Percentiles rank a stretch among this genome's conserved stretches.
Conservation (phyloP, 495 filamentous ascomycete species). For the Penicillium bovifimosum region DNA sequence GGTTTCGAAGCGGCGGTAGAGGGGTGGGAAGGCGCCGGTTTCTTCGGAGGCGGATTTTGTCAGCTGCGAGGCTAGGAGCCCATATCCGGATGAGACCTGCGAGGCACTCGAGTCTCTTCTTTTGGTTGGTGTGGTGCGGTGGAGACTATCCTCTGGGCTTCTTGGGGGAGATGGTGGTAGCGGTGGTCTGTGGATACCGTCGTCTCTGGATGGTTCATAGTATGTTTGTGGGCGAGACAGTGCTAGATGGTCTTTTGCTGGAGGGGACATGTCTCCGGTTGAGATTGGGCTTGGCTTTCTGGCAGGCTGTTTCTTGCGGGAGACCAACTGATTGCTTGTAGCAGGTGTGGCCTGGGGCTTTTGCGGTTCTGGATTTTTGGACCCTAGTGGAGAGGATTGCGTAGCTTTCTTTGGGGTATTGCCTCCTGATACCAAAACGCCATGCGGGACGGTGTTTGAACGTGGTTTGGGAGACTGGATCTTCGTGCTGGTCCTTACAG, state of each 20-base stretch:
- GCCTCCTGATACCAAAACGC: conserved; percentile 11
- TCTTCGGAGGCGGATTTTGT: conserved; percentile 35
- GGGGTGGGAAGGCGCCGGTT: conserved; percentile 49
- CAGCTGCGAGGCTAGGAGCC: conserved; percentile 58
- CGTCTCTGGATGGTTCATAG: conserved; percentile 22
- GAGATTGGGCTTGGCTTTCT: conserved; percentile 15
- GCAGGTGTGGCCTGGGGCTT: conserved; percentile 20
- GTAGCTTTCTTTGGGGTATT: conserved; percentile 6
- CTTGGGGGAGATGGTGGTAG: conserved; percentile 36
- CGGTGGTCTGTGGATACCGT: conserved; percentile 19
- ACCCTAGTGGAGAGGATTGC: background rate
- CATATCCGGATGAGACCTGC: conserved; percentile 54
- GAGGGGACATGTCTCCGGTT: conserved; percentile 7
- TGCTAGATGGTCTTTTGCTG: conserved; percentile 12
- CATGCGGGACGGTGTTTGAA: conserved; percentile 12
- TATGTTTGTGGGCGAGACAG: conserved; percentile 27
- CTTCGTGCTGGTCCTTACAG: conserved; percentile 10
- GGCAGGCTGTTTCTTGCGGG: conserved; percentile 16
- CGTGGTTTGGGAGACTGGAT: conserved; percentile 22
- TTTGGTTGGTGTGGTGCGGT: conserved; percentile 19
- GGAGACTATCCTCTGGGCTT: conserved; percentile 33
- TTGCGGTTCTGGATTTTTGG: conserved; percentile 16
- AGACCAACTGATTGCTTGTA: conserved; percentile 18
- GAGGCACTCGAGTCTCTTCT: conserved; percentile 24
- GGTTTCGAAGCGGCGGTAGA: conserved; percentile 80